A percentile compares a stretch with the other conserved stretches of the same genome.
Evolutionary conservation across 1,284 basidiomycete genomes (phyloP).

Genomic region (Pterulicium gracile): DNA sequence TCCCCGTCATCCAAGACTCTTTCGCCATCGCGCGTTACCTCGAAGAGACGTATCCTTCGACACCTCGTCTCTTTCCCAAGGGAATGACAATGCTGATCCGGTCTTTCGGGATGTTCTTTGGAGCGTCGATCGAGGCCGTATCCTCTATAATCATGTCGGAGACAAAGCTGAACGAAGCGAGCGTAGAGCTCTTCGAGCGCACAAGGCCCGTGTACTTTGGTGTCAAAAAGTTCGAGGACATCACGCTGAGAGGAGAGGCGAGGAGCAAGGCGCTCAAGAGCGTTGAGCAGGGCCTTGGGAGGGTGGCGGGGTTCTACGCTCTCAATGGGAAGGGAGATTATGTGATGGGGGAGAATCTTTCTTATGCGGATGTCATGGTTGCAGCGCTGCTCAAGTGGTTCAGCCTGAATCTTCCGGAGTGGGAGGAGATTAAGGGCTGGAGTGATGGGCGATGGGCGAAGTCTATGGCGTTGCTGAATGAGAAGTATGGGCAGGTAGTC

Average conservation of each 20-base stretch:
- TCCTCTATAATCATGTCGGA: neutral
- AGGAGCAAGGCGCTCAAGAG: neutral
- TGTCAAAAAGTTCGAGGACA: neutral
- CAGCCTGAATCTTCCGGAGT: slow-evolving; percentile 2
- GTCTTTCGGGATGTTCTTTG: neutral
- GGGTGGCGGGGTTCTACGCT: neutral
- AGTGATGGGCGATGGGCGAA: neutral
- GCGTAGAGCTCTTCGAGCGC: neutral
- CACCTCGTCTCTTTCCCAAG: neutral
- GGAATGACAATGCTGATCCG: neutral
- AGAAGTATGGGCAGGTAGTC: neutral
- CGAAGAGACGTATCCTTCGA: neutral
- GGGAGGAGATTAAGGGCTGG: slow-evolving; percentile 1
- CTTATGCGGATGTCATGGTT: neutral
- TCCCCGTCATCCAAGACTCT: neutral
- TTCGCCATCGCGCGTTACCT: slow-evolving; percentile 1
- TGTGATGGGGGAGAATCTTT: slow-evolving; percentile 1
- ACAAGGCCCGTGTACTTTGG: neutral
- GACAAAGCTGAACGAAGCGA: neutral
- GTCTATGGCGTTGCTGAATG: neutral
- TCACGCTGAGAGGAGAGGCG: neutral
- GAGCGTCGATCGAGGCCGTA: neutral
- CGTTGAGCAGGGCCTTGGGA: neutral
- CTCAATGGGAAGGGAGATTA: slow-evolving; percentile 2
- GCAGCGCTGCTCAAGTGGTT: slow-evolving; percentile 15